Conservation (phyloP, 305 asterid species). For the Fraxinus baroniana region DNA sequence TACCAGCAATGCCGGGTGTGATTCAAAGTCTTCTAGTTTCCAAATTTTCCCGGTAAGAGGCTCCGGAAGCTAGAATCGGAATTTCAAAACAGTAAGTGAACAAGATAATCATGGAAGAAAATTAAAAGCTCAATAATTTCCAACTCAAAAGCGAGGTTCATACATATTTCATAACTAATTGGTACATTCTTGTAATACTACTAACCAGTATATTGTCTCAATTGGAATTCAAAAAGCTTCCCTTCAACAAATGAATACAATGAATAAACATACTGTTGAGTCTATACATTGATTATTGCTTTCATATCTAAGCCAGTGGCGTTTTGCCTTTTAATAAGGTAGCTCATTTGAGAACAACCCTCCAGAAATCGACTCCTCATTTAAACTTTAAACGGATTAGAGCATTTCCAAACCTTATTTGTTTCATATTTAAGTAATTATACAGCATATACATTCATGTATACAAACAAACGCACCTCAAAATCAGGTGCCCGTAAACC, state of each 20-base stretch:
- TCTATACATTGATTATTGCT: background rate
- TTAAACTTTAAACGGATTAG: background rate
- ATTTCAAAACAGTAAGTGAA: conserved; percentile 5
- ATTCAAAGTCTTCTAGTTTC: conserved; percentile 73
- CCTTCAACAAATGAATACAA: background rate
- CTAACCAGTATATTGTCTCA: background rate
- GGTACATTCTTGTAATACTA: background rate
- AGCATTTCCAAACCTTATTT: background rate
- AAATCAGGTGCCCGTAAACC: conserved; percentile 84
- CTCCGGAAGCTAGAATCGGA: conserved; percentile 66
- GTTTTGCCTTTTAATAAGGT: background rate
- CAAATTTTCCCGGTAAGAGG: conserved; percentile 83
- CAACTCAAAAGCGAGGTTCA: background rate
- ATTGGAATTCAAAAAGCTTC: background rate
- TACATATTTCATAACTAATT: background rate
- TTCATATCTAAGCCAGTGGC: background rate
- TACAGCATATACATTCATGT: background rate
- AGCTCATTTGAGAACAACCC: background rate
- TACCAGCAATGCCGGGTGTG: conserved; percentile 86
- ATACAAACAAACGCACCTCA: conserved; percentile 42
- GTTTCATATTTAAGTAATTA: background rate
- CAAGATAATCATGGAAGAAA: background rate
- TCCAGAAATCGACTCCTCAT: background rate
- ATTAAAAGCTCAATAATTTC: background rate
- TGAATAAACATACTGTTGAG: background rate